These are phyloP conservation scores for Neurospora sp. DNA, from an alignment of 495 filamentous ascomycete species.

Conservation along the genomic window DNA sequence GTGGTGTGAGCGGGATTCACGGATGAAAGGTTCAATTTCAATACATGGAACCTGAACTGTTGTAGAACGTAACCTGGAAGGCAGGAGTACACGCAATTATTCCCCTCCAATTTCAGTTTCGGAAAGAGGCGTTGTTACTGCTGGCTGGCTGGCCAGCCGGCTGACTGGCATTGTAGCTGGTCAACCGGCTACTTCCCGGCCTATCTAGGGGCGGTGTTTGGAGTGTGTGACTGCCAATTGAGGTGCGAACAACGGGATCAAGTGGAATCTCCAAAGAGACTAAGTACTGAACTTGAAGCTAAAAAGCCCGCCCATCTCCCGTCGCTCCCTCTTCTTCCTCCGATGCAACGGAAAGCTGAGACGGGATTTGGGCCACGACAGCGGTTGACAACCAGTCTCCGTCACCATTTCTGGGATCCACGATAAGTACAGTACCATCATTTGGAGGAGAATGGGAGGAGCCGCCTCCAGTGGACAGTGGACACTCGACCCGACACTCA, in stretches of 20 bases:
- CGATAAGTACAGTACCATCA: background rate
- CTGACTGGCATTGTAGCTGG: background rate
- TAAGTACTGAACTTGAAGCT: background rate
- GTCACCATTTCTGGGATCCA: background rate
- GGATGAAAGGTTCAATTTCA: background rate
- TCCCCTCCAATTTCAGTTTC: background rate
- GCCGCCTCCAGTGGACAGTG: background rate
- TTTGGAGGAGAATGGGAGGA: background rate
- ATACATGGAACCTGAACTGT: background rate
- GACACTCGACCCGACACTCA: background rate
- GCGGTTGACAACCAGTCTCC: background rate
- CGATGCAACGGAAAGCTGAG: background rate
- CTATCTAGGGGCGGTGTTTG: background rate
- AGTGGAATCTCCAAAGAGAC: background rate
- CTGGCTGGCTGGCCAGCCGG: background rate
- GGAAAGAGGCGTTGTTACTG: background rate
- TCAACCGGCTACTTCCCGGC: background rate
- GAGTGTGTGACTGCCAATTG: background rate
- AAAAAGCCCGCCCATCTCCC: background rate
- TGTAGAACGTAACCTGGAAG: background rate
- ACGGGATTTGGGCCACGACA: background rate
- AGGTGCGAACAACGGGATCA: background rate
- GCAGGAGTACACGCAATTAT: background rate
- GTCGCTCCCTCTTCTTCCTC: background rate
- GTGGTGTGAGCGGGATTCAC: background rate